Base-by-base conservation (phyloP, 768 basidiomycete genomes). In the Crucibulum laeve region DNA sequence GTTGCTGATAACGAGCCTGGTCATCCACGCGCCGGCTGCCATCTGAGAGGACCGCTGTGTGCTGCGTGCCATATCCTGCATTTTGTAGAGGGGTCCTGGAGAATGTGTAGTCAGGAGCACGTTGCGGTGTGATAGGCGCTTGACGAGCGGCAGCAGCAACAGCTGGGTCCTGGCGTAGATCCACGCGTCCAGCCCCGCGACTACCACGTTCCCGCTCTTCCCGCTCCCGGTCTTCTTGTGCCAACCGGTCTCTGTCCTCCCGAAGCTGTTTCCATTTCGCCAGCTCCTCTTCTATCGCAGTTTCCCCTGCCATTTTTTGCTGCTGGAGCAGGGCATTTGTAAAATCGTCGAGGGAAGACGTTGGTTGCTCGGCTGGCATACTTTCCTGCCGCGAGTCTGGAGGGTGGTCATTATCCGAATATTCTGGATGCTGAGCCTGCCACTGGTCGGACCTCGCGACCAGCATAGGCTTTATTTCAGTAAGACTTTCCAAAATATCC, bases 381-480 rank as follows among this genome's bases (percentile, higher is more conserved):
- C 8, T 23, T 15, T 10, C 13, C 18, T 18, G 47, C 18, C 26
- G 43, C 46, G 40, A 23, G 19, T 25, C 33, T 8, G 65, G 57
- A 8, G 61, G 53, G 19, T 46, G 57, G 38, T 58, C 57, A 13
- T 52, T 49, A 24, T 54, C 49, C 3, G 49, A 40, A 23, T 62
- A 64, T 38, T 73, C 64, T 5, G 70, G 68, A 48, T 78, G 64
- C 28, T 64, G 61, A 26, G 62, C 61, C 8, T 63, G 56, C 83
- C 84, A 88, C 39, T 70, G 65, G 40, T 85, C 82, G 50, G 79
- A 80, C 13, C 81, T 74, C 33, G 79, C 74, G 34, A 85, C 74
- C 5, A 91, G 71, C 3, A 65, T 53, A 6, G 77, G 76, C 46
- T 88, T 89, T 42, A 91, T 68, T 19, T 77, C 71, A 38, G 78